Base-by-base conservation (phyloP, 768 basidiomycete genomes). In the Lentinula sp. region DNA sequence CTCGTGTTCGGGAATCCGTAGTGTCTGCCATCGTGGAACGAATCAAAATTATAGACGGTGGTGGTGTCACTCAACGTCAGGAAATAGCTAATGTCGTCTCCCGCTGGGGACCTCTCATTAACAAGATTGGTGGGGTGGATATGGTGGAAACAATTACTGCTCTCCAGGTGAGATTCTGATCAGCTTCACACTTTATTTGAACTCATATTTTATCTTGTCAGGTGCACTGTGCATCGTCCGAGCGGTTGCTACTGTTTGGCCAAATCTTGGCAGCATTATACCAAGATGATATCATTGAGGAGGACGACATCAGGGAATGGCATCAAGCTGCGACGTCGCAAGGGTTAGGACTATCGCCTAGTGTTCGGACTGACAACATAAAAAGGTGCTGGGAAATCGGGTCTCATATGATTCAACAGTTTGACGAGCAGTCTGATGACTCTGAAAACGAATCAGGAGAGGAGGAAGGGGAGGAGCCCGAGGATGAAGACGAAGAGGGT, bases 301-400 rank as follows among this genome's bases (percentile, higher is more conserved):
- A 95, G 67, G 90, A 93, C 55, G 88, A 93, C 64, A 88, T 98
- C 65, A 85, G 91, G n/a, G 79, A 76, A 53, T 99, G 96, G 96
- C 87, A 95, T 72, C 76, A 71, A 57, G 78, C 75, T 54, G 80
- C 83, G 23, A 74, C 69, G 52, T 83, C 86, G 33, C 80, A 78
- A 68, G 90, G 81, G 36, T 77, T 76, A 56, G 82, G 77, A 7
- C 64, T 77, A 23, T 78, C 77, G 56, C 63, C 73, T 12, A 77
- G 76, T 4, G 63, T 66, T 20, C 67, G 77, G 41, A 69, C 71
- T 36, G 88, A 87, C 59, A 87, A 86, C 66, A 68, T 88, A 57
- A 77, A 79, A 68, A 87, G 82, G 68, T 85, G 85, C 69, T 86
- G 91, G 91, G 70, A 77, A 59, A 77, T 93, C 46, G 85, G 88